phyloP scores from a whole-genome alignment of 805 yeast species.

The Candida sithepensis region DNA sequence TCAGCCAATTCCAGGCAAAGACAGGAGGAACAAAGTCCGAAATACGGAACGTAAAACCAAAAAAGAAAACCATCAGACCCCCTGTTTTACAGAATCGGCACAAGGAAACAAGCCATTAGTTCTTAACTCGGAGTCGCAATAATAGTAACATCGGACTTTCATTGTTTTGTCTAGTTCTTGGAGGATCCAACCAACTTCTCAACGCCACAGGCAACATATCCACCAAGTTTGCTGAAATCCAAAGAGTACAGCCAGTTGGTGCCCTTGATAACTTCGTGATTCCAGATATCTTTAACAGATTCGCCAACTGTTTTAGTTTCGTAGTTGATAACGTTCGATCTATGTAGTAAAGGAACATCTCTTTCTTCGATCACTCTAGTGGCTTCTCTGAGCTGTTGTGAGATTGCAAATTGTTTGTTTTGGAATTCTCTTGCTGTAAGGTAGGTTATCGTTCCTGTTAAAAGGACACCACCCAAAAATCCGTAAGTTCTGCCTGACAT shows the following conservation, averaged over 20 bases:
- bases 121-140: too few species aligned
- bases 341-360: slow-evolving; percentile 46
- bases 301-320: slow-evolving; percentile 48
- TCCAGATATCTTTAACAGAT: slow-evolving; percentile 76
- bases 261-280: slow-evolving; percentile 60
- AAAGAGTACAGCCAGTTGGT: slow-evolving; percentile 60
- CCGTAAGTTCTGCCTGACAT: slow-evolving; percentile 51
- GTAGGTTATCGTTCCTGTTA: slow-evolving; percentile 60
- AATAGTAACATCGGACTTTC: too few species aligned
- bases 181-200: slow-evolving; percentile 9
- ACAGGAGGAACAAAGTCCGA: neutral
- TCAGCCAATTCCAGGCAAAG: neutral
- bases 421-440: slow-evolving; percentile 56
- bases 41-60: neutral
- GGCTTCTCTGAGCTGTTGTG: slow-evolving; percentile 45
- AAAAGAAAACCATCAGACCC: neutral
- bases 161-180: neutral
- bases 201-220: slow-evolving; percentile 10
- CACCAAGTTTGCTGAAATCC: slow-evolving; percentile 17
- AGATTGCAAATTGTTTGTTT: slow-evolving; percentile 42
- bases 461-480: slow-evolving; percentile 56
- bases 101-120: too few species aligned
- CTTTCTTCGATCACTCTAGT: slow-evolving; percentile 49
- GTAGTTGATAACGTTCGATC: slow-evolving; percentile 41
- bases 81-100: neutral